Evolutionary conservation across 345 rosid genomes (phyloP).

Genomic region (Hibiscus syriacus): DNA sequence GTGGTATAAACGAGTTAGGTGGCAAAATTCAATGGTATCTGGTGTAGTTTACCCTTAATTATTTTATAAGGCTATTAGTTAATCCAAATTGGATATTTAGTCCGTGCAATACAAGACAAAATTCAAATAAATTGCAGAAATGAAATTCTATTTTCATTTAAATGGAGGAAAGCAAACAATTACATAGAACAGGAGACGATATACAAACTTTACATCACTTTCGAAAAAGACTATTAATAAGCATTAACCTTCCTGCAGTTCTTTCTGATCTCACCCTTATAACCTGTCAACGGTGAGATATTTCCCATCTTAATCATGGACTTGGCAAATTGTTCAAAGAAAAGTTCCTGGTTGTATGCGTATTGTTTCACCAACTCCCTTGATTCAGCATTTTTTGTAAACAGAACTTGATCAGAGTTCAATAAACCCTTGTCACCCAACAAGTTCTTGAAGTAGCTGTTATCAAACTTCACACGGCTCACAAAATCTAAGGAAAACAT

Average conservation of each 20-base stretch:
- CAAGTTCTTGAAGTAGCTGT: conserved; percentile 75
- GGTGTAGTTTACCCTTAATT: too few relatives aligned
- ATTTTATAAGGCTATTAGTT: too few relatives aligned
- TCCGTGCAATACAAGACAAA: too few relatives aligned
- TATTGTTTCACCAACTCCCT: conserved; percentile 65
- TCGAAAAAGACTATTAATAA: conserved; percentile 1
- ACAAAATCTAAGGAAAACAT: conserved; percentile 55
- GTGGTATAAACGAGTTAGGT: too few relatives aligned
- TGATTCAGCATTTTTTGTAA: conserved; percentile 47
- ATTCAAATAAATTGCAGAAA: background rate
- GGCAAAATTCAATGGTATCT: too few relatives aligned
- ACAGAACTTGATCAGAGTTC: conserved; percentile 70
- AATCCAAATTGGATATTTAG: too few relatives aligned
- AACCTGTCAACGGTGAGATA: conserved; percentile 76
- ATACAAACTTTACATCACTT: background rate
- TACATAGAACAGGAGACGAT: background rate
- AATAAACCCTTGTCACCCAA: conserved; percentile 64
- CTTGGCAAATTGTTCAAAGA: conserved; percentile 69
- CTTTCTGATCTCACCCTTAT: conserved; percentile 73
- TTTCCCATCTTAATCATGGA: conserved; percentile 92
- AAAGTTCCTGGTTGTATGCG: conserved; percentile 50
- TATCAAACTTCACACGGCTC: conserved; percentile 59
- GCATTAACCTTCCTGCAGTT: conserved; percentile 67
- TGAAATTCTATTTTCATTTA: background rate
- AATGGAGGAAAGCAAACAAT: background rate